Evolutionary conservation across 805 yeast species (phyloP), one percentile per base, ranked within the genome.

Genomic region (Nakazawaea molendinolei): DNA sequence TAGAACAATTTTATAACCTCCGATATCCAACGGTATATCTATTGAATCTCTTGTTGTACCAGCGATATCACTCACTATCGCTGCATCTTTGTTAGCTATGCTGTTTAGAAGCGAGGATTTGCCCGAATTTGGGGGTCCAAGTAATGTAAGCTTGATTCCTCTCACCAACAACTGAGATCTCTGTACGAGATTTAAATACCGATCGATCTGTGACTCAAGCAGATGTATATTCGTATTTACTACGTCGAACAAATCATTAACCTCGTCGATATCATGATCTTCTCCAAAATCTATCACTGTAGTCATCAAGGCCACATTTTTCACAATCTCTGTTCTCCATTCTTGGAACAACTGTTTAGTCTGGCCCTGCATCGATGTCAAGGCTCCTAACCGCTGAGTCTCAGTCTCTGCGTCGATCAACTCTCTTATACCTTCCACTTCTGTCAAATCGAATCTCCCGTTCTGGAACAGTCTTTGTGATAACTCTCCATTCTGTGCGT

Each of bases 91-190:
- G 40, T 78, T 69, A 0, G 89, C 86, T 6, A 92, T 55, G n/a
- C 60, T 51, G 50, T 92, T 92, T 34, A 92, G 56, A 8, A 92
- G 58, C 1, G 95, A 85, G 3, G 96, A 87, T 53, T 92, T 92
- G 0, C 98, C 98, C 1, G 95, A 96, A 56, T 92, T 92, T 1
- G 98, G 96, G 5, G 95, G 92, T 0, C 98, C 98, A 10, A 89
- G 45, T 8, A 92, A 60, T 0, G 80, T 76, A 18, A 89, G 49
- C 39, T 74, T 74, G 20, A 90, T 76, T 1, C 98, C 98, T 17
- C 70, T 65, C 27, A 79, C 56, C 12, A 90, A 55, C 1, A 89
- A 61, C 45, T 78, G 83, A 0, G 86, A 71, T 36, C 74, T 60
- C 26, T 64, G 63, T 5, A 79, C 71, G 47, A 65, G 73, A 1